Conservation (phyloP, 1,284 basidiomycete genomes). For the Peniophora sp. region DNA sequence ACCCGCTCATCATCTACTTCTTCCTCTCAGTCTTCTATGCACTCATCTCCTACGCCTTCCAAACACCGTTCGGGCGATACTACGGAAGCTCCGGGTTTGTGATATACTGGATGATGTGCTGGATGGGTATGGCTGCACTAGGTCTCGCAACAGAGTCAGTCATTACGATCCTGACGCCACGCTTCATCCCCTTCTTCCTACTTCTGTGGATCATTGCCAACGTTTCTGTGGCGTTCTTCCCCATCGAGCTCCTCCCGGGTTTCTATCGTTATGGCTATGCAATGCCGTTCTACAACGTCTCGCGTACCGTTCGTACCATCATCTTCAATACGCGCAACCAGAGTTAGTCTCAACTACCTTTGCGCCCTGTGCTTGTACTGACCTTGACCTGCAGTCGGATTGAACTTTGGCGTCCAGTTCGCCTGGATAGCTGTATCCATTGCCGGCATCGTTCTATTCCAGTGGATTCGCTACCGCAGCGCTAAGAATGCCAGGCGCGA, state of each 20-base stretch:
- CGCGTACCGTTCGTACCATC: conserved; percentile 52
- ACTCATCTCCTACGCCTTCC: conserved; percentile 60
- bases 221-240: conserved; percentile 57
- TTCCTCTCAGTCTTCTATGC: conserved; percentile 55
- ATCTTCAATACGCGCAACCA: conserved; percentile 63
- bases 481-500: not conserved
- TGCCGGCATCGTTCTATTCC: conserved; percentile 40
- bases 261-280: conserved; percentile 64
- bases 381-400: conserved; percentile 32
- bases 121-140: conserved; percentile 52
- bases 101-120: conserved; percentile 72
- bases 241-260: conserved; percentile 59
- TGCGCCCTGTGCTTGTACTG: not conserved
- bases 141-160: conserved; percentile 59
- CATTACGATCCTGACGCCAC: conserved; percentile 44
- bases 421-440: conserved; percentile 47
- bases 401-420: conserved; percentile 55
- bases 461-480: conserved; percentile 24
- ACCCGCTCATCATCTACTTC: conserved; percentile 51
- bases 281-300: conserved; percentile 68
- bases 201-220: conserved; percentile 69
- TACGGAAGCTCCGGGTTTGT: conserved; percentile 49
- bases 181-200: conserved; percentile 53
- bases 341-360: conserved; percentile 27
- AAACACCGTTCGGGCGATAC: conserved; percentile 46